Conservation (phyloP, 1,284 basidiomycete species). For the Tilletia setariae region DNA sequence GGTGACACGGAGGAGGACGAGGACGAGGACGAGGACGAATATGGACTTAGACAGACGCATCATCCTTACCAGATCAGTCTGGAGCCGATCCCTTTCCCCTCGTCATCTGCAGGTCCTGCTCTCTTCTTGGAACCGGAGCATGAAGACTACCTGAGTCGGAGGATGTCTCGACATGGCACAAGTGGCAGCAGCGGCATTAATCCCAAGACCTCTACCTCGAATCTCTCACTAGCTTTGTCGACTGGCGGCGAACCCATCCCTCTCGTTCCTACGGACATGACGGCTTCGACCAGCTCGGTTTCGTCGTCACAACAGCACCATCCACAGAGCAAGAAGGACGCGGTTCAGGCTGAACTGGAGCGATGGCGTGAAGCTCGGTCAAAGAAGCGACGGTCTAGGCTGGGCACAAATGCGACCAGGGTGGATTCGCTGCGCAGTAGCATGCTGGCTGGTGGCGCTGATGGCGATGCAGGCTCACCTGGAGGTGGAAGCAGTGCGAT, state of each 20-base stretch:
- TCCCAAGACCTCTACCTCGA: background rate
- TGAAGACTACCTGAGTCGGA: background rate
- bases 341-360: background rate
- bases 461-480: background rate
- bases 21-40: slow-evolving; percentile 25
- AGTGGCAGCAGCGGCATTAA: background rate
- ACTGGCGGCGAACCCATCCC: too few relatives aligned
- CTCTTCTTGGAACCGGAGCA: background rate
- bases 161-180: background rate
- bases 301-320: too few relatives aligned
- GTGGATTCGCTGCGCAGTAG: background rate
- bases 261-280: too few relatives aligned
- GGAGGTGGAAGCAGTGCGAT: slow-evolving; percentile 9
- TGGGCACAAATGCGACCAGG: background rate
- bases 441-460: background rate
- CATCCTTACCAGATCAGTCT: background rate
- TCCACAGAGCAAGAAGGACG: slow-evolving; percentile 10
- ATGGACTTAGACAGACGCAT: background rate
- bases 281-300: too few relatives aligned
- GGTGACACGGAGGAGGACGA: slow-evolving; percentile 22
- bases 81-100: slow-evolving; percentile 11
- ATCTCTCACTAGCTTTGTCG: background rate
- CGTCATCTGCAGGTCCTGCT: background rate
- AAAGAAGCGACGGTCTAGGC: slow-evolving; percentile 3
- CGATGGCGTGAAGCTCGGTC: slow-evolving; percentile 6